Evolutionary conservation across 2,329 filamentous ascomycete species (phyloP), one percentile per base, ranked within the genome.

Genomic region (Nemania sp.): DNA sequence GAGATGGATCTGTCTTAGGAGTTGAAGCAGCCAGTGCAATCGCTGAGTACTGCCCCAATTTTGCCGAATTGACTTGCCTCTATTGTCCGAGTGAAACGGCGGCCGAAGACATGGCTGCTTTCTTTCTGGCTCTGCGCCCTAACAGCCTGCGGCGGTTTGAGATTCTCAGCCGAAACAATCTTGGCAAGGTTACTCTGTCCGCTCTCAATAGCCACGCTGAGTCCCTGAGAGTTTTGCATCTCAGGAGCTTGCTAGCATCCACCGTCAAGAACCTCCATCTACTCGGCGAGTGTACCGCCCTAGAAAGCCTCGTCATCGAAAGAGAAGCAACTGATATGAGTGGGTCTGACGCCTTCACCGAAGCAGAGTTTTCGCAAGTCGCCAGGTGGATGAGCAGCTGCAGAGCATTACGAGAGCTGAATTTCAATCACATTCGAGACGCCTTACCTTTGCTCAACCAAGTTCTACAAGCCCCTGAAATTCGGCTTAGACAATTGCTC

Each of bases 21-120:
- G 73, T 80, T 45, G 76, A 80, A 50, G 75, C 79, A 2, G 79
- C 80, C 26, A 70, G 72, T 11, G 76, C 81, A 3, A 80, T 90
- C 42, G 73, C 77, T 20, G 66, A 77, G 20, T 73, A 80, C 60
- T 90, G 86, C 60, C 82, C 82, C 2, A 72, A 78, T 7, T 86
- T 91, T 61, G 76, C 77, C 37, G 77, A 80, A 33, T 69, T 91
- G 19, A 80, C 76, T 22, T 82, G 87, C 50, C 85, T 79, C 57
- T 74, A 63, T 26, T 75, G 71, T 52, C 61, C 61, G 14, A 71
- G 72, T 22, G 64, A 69, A 0, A 75, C 78, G n/a, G 76, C 79
- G 6, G 86, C 89, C 55, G 70, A 77, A 23, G 75, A 81, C 34
- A 73, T 88, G 44, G 79, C 83, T 1, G 71, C 73, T 2, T 87